phyloP scores from a whole-genome alignment of 768 basidiomycete species.

The Collybia sp. region DNA sequence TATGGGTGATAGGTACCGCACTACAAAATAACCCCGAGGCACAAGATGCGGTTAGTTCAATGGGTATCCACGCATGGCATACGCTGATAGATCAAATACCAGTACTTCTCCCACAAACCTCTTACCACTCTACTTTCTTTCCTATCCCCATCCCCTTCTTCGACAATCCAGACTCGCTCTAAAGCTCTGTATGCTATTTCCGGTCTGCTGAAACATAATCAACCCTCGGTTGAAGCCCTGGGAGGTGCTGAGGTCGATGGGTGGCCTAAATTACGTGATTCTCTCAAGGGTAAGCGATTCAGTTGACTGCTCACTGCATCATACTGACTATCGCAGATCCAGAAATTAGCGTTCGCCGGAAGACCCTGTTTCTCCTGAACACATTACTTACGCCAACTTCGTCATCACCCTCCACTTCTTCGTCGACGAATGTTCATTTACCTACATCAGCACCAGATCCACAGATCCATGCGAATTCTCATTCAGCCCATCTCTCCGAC shows the following conservation, averaged over 20 bases:
- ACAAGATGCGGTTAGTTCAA: conserved; percentile 59
- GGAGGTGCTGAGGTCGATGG: conserved; percentile 43
- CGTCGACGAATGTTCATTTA: conserved; percentile 13
- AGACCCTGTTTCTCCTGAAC: conserved; percentile 73
- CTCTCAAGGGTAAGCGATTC: conserved; percentile 51
- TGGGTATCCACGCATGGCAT: neutral
- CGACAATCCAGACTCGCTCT: conserved; percentile 54
- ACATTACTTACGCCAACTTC: conserved; percentile 55
- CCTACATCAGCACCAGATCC: conserved; percentile 16
- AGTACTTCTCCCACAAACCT: conserved; percentile 67
- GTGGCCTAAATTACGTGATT: conserved; percentile 56
- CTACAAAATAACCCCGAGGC: conserved; percentile 87
- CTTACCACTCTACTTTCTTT: conserved; percentile 59
- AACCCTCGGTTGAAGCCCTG: conserved; percentile 55
- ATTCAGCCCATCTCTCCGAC: conserved; percentile 55
- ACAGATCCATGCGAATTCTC: conserved; percentile 68
- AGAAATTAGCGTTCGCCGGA: conserved; percentile 71
- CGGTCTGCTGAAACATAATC: conserved; percentile 73
- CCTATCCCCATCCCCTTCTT: conserved; percentile 44
- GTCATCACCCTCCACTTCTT: conserved; percentile 14
- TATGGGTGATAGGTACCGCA: conserved; percentile 90
- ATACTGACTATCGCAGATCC: conserved; percentile 49
- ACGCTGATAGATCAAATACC: neutral
- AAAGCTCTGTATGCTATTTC: conserved; percentile 83
- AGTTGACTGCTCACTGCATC: neutral